Percentiles rank a stretch among this genome's conserved stretches.
phyloP scores from a whole-genome alignment of 2,329 filamentous ascomycete species.

The Fusarium oligoseptatum region DNA sequence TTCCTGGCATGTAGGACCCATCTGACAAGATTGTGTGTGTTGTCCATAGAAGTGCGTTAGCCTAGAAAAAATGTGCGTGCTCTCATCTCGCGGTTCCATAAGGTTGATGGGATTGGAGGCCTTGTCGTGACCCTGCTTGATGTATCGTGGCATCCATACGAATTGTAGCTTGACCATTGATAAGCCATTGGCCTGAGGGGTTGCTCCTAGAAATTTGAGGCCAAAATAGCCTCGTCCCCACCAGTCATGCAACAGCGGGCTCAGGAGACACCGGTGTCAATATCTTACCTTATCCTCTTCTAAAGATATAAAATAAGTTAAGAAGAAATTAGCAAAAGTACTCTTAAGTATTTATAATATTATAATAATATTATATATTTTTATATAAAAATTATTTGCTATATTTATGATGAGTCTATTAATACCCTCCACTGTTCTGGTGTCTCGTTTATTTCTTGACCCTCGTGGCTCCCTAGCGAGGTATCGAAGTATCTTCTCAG shows the following conservation, averaged over 20 bases:
- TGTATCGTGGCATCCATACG: slow-evolving; percentile 3
- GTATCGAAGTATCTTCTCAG: neutral
- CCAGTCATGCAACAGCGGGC: neutral
- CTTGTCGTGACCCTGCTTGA: neutral
- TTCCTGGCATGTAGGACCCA: neutral
- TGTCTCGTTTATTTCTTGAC: too few relatives aligned
- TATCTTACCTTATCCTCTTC: too few relatives aligned
- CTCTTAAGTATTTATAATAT: too few relatives aligned
- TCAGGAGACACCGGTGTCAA: neutral
- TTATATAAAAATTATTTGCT: too few relatives aligned
- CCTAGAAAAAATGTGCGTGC: neutral
- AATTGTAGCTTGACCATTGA: neutral
- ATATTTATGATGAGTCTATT: too few relatives aligned
- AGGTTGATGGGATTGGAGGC: neutral
- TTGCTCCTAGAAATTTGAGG: neutral
- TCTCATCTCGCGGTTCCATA: neutral
- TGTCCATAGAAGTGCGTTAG: neutral
- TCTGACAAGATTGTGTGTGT: neutral
- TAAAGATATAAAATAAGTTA: too few relatives aligned
- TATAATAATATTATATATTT: too few relatives aligned
- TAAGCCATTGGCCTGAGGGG: too few relatives aligned
- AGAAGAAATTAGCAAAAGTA: too few relatives aligned
- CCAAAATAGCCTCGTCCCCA: neutral
- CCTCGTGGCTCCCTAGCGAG: neutral
- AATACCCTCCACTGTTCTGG: too few relatives aligned